These are phyloP conservation scores for Allium fistulosum DNA, from an alignment of 106 monocot species.

Conservation along the genomic window DNA sequence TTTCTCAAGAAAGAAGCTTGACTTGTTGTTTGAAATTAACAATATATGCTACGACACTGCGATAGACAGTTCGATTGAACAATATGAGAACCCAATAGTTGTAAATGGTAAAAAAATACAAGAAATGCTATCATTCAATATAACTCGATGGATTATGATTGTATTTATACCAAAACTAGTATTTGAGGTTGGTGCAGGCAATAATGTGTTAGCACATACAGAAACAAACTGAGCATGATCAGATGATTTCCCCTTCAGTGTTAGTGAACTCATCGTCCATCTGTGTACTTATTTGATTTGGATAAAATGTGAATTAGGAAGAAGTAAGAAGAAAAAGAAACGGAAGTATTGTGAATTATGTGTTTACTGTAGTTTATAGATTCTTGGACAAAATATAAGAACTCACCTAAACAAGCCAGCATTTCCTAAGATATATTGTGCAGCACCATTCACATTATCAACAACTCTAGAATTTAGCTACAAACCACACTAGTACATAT, in stretches of 20 bases:
- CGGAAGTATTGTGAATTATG: too few species aligned
- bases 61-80: background rate
- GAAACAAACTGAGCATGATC: conserved; percentile 48
- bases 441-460: conserved; percentile 22
- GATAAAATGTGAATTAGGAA: background rate
- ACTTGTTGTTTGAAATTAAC: background rate
- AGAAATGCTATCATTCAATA: background rate
- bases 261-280: conserved; percentile 95
- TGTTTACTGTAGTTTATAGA: too few species aligned
- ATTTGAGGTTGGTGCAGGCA: conserved; percentile 37
- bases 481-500: background rate
- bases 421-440: conserved; percentile 54
- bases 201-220: conserved; percentile 31
- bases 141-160: background rate
- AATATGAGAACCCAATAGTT: background rate
- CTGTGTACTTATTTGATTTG: conserved; percentile 21
- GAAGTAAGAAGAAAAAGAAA: too few species aligned
- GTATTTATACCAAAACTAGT: conserved; percentile 40
- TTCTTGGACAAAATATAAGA: background rate
- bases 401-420: conserved; percentile 78
- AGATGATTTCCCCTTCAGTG: conserved; percentile 72
- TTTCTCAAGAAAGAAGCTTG: background rate
- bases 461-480: conserved; percentile 70
- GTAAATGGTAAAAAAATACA: background rate
- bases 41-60: background rate